Conservation (phyloP, 2,329 filamentous ascomycete species). For the Sordariomycetes sp. region DNA sequence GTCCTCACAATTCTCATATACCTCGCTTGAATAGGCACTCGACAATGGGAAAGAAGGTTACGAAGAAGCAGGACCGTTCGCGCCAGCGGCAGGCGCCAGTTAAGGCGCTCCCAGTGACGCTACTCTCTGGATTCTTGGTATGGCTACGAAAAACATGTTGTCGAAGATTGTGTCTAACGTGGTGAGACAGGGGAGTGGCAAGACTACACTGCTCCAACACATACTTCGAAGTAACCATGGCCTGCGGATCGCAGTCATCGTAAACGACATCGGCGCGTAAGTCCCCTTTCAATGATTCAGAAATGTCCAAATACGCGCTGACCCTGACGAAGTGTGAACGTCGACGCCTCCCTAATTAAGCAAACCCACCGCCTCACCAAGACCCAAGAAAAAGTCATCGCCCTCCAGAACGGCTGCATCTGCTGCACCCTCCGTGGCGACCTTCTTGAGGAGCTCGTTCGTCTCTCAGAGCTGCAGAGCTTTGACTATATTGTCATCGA, state of each 20-base stretch:
- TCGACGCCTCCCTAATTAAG: constrained; percentile 49
- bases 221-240: constrained; percentile 56
- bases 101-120: constrained; percentile 38
- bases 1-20: neutral
- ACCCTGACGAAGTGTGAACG: constrained; percentile 34
- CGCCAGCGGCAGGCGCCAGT: neutral
- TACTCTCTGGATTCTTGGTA: constrained; percentile 47
- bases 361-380: constrained; percentile 40
- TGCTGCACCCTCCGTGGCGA: constrained; percentile 65
- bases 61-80: neutral
- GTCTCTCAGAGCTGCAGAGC: constrained; percentile 38
- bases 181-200: constrained; percentile 44
- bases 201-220: constrained; percentile 57
- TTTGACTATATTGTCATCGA: constrained; percentile 49
- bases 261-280: constrained; percentile 56
- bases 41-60: neutral
- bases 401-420: constrained; percentile 62
- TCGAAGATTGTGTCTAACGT: neutral
- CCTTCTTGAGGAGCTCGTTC: constrained; percentile 54
- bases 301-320: fast-evolving
- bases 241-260: constrained; percentile 56
- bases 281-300: constrained; percentile 7
- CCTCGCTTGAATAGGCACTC: neutral
- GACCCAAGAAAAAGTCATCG: constrained; percentile 50
- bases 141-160: constrained; percentile 1